phyloP scores from a whole-genome alignment of 2,329 filamentous ascomycete species.

The Hypoxylon sp. region DNA sequence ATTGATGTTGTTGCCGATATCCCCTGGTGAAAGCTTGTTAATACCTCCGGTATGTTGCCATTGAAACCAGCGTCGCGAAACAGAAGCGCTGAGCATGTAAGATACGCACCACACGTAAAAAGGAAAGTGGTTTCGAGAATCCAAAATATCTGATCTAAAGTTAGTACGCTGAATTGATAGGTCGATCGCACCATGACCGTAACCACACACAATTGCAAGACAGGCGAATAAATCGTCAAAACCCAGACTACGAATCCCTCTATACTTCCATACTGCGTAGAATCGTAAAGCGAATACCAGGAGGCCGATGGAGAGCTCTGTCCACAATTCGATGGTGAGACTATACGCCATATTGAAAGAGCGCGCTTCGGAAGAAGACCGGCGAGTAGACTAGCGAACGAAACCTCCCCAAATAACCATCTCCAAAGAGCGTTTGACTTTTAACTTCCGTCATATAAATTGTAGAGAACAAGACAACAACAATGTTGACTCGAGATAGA shows the following conservation, averaged over 20 bases:
- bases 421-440: neutral
- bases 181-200: neutral
- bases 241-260: neutral
- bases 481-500: constrained; percentile 1
- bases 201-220: constrained; percentile 1
- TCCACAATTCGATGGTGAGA: neutral
- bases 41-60: neutral
- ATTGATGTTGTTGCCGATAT: neutral
- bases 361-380: neutral
- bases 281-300: constrained; percentile 1
- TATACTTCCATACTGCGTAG: neutral
- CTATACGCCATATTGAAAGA: constrained; percentile 3
- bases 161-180: neutral
- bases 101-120: neutral
- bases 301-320: neutral
- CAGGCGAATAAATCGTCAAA: constrained; percentile 5
- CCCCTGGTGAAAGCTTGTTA: neutral
- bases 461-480: neutral
- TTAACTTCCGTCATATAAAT: constrained; percentile 2
- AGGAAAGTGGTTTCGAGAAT: neutral
- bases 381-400: neutral
- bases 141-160: constrained; percentile 1
- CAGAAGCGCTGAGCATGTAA: neutral
- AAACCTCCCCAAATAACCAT: neutral
- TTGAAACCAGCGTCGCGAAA: neutral